Percentiles rank a stretch among this genome's conserved stretches.
These are phyloP conservation scores for Scolecobasidium constrictum DNA, from an alignment of 2,329 filamentous ascomycete genomes.

Conservation along the genomic window DNA sequence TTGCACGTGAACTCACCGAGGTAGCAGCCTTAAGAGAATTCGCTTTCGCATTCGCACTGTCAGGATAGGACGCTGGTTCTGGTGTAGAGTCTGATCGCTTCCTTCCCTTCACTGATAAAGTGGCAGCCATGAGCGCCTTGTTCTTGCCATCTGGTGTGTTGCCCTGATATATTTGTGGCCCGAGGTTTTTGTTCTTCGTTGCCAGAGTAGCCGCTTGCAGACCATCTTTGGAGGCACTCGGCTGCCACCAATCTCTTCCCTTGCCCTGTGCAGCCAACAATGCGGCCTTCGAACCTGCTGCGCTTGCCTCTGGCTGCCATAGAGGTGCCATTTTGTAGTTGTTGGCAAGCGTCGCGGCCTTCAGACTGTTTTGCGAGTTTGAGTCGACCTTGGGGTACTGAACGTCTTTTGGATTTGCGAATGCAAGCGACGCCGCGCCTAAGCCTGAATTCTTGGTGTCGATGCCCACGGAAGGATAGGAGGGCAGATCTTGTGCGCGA, in stretches of 20 bases:
- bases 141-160: slow-evolving; percentile 42
- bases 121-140: slow-evolving; percentile 64
- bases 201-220: slow-evolving; percentile 61
- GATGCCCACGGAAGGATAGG: slow-evolving; percentile 59
- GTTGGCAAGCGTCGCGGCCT: slow-evolving; percentile 47
- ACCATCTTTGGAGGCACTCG: slow-evolving; percentile 40
- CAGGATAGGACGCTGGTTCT: slow-evolving; percentile 32
- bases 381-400: slow-evolving; percentile 57
- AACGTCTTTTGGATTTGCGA: slow-evolving; percentile 55
- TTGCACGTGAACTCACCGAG: slow-evolving; percentile 34
- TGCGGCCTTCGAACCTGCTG: slow-evolving; percentile 64
- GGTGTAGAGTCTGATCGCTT: slow-evolving; percentile 54
- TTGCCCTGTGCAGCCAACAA: slow-evolving; percentile 49
- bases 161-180: slow-evolving; percentile 34
- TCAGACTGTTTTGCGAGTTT: slow-evolving; percentile 45
- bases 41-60: slow-evolving; percentile 61
- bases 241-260: slow-evolving; percentile 41
- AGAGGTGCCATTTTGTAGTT: slow-evolving; percentile 50
- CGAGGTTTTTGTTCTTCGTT: slow-evolving; percentile 43
- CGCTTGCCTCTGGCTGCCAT: slow-evolving; percentile 53
- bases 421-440: slow-evolving; percentile 64
- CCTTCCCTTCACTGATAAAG: slow-evolving; percentile 59
- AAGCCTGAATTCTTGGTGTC: slow-evolving; percentile 51
- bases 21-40: slow-evolving; percentile 48
- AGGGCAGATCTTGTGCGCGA: slow-evolving; percentile 60